A percentile compares a stretch with the other conserved stretches of the same genome.
phyloP scores from a whole-genome alignment of 2,329 filamentous ascomycete genomes.

The Botrytis cinerea region DNA sequence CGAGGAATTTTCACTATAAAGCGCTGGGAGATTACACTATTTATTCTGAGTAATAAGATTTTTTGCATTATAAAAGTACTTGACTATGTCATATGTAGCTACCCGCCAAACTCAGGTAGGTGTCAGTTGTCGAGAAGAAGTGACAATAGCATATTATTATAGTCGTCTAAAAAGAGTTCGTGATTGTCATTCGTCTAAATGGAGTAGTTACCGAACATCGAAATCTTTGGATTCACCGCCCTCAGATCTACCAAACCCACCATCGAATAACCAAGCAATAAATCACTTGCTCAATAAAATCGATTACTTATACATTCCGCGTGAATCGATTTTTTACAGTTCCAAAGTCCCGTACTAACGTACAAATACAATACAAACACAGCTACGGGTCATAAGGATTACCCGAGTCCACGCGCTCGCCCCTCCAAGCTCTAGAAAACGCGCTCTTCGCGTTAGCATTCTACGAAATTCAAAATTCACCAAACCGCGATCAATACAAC shows the following conservation, averaged over 20 bases:
- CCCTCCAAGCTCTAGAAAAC: constrained; percentile 14
- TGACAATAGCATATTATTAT: not conserved
- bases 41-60: not conserved
- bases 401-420: constrained; percentile 6
- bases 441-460: constrained; percentile 20
- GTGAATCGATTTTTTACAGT: not conserved
- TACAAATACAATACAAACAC: not conserved
- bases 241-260: not conserved
- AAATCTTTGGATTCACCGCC: constrained; percentile 12
- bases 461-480: not conserved
- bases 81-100: not conserved
- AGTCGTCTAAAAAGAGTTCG: not conserved
- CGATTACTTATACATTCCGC: not conserved
- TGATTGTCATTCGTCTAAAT: not conserved
- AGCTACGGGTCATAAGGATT: not conserved
- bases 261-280: not conserved
- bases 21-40: not conserved
- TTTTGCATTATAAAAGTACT: not conserved
- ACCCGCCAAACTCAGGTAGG: not conserved
- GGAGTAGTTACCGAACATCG: not conserved
- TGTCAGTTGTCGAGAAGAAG: not conserved
- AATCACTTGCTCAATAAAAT: not conserved
- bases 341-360: not conserved
- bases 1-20: not conserved
- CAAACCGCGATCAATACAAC: not conserved